phyloP scores from a whole-genome alignment of 2,329 filamentous ascomycete species.

The Colletotrichum sp. region DNA sequence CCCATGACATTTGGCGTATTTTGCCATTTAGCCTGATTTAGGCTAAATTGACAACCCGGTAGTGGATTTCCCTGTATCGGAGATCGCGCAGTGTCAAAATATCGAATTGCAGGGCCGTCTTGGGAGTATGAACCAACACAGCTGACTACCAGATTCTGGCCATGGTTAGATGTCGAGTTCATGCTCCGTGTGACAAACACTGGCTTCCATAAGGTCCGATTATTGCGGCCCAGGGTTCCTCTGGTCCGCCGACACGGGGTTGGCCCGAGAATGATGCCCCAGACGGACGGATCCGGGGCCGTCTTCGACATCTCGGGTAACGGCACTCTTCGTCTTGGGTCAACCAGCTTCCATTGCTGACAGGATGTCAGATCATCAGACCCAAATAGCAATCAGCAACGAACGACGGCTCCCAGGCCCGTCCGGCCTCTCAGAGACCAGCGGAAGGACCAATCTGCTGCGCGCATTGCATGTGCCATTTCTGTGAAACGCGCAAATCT shows the following conservation, averaged over 20 bases:
- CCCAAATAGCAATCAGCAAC: background rate
- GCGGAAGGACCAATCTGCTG: background rate
- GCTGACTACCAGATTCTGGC: background rate
- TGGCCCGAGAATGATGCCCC: background rate
- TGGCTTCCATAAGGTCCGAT: background rate
- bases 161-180: background rate
- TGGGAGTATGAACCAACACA: background rate
- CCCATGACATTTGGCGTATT: background rate
- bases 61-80: background rate
- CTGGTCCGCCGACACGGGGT: background rate
- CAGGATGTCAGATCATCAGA: background rate
- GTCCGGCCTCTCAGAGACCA: background rate
- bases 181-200: background rate
- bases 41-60: slow-evolving; percentile 5
- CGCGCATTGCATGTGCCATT: background rate
- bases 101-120: background rate
- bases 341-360: background rate
- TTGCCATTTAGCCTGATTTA: slow-evolving; percentile 15
- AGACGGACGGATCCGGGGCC: background rate
- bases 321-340: background rate
- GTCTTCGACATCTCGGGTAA: background rate
- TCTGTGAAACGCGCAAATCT: background rate
- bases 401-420: background rate
- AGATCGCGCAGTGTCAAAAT: background rate
- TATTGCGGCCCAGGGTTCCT: background rate